Conservation (phyloP, 106 monocot species). For the Dioscorea dumetorum region DNA sequence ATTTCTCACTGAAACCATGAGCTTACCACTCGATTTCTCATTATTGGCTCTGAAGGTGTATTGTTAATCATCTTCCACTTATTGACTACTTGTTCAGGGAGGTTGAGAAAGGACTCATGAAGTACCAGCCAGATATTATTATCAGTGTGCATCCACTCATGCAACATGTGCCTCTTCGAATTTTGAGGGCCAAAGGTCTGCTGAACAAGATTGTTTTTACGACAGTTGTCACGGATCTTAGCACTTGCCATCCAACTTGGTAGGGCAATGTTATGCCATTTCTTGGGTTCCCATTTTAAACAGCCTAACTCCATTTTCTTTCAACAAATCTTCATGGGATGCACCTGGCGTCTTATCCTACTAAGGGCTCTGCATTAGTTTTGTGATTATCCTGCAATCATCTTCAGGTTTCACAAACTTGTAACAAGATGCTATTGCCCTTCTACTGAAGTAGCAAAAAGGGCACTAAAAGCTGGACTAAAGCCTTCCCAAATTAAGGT, state of each 20-base stretch:
- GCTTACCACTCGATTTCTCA: too few relatives aligned
- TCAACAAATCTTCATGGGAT: neutral
- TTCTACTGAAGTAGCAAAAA: conserved; percentile 80
- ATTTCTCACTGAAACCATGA: too few relatives aligned
- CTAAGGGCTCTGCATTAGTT: too few relatives aligned
- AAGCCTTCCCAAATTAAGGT: conserved; percentile 81
- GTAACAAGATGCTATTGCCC: conserved; percentile 99
- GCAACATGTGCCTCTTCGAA: conserved; percentile 95
- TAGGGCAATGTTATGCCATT: conserved; percentile 14
- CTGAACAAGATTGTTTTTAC: conserved; percentile 94
- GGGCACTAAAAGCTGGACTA: conserved; percentile 83
- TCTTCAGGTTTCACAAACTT: conserved; percentile 89
- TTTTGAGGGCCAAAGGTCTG: conserved; percentile 78
- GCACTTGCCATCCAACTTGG: conserved; percentile 99
- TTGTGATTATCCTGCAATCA: conserved; percentile 5
- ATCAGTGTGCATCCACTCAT: conserved; percentile 98
- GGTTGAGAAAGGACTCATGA: conserved; percentile 93
- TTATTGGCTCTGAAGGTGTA: conserved; percentile 3
- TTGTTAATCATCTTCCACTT: conserved; percentile 3
- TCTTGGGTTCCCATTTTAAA: neutral
- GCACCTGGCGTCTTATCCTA: neutral
- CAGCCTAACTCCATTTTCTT: neutral
- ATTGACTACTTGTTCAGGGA: conserved; percentile 41
- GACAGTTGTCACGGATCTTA: conserved; percentile 90
- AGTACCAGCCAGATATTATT: conserved; percentile 98